Evolutionary conservation across 139 green algal genomes (phyloP).

Genomic region (Chara braunii): DNA sequence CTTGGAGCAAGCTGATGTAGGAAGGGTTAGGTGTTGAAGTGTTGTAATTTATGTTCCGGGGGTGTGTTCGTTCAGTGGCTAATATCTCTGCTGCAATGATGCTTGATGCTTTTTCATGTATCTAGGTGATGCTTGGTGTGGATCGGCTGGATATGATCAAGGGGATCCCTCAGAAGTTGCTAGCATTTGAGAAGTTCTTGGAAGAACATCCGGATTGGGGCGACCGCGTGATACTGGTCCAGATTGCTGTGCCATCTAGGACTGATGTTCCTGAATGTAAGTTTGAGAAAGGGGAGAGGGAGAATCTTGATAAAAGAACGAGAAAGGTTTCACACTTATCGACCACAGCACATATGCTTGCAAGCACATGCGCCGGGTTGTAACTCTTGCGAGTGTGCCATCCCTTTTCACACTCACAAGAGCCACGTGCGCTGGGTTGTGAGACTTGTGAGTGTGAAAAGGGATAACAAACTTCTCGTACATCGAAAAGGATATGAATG

Average conservation of each 20-base stretch:
- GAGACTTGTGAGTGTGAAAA: too few species aligned
- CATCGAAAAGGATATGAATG: too few species aligned
- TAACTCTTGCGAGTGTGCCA: too few species aligned
- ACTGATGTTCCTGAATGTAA: slow-evolving; percentile 89
- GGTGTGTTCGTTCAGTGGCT: too few species aligned
- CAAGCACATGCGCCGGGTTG: too few species aligned
- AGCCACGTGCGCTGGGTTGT: too few species aligned
- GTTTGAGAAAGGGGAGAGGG: slow-evolving; percentile 49
- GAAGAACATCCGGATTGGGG: slow-evolving; percentile 91
- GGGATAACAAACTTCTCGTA: too few species aligned
- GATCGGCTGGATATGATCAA: slow-evolving; percentile 99
- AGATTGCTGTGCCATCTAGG: slow-evolving; percentile 93
- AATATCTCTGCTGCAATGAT: neutral
- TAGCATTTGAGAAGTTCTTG: slow-evolving; percentile 98
- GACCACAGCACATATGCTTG: too few species aligned
- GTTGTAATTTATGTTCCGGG: too few species aligned
- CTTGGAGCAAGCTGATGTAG: too few species aligned
- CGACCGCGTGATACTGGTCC: slow-evolving; percentile 89
- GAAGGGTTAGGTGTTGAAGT: too few species aligned
- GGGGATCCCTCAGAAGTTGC: slow-evolving; percentile 98
- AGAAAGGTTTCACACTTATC: neutral
- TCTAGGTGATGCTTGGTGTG: slow-evolving; percentile 89
- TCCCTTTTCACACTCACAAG: too few species aligned
- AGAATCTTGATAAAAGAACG: neutral
- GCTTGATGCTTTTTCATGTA: neutral